Evolutionary conservation across 2,329 filamentous ascomycete species (phyloP), one percentile per base, ranked within the genome.

Genomic region (Botrytis paeoniae): DNA sequence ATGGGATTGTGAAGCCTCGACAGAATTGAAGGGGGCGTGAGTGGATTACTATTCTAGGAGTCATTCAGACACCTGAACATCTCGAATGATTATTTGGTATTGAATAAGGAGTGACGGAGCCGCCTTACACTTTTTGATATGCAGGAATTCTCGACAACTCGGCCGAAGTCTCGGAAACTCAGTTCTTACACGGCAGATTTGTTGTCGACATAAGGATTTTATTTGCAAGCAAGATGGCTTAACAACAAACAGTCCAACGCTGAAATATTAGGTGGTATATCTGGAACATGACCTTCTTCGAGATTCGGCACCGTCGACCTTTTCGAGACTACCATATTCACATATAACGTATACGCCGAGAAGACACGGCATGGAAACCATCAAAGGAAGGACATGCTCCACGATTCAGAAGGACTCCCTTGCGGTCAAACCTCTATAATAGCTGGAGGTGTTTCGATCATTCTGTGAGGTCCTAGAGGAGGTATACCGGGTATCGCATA

Each of bases 251-350:
- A 92, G 75, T 85, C 98, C 73, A 92, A 94, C 74, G 93, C 93
- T 22, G 95, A 98, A 82, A 92, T 98, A 39, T 91, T 98, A 76
- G 93, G 96, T 78, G 95, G 94, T 61, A 97, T 99, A 6, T 48
- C 22, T 48, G 0, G 2, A 32, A 29, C 9, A 68, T 32, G n/a
- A 22, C 6, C n/a, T 29, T 39, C n/a, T 29, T 39, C 39, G 25
- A 12, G 5, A 68, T 57, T 39, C 9, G 64, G 32, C 29, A 5
- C 25, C 2, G 10, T 1, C n/a, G 14, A 41, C 48, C n/a, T 14
- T 48, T 16, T 3, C n/a, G n/a, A 29, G 45, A 22, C 9, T 4
- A 43, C 29, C 9, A n/a, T 22, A 29, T 29, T 29, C 25, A 41
- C 25, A 32, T 29, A 5, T 4, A 25, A 25, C 32, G 25, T 18